Conservation (phyloP, 352 stramenopile genomes). For the Phytophthora fragariaefolia region DNA sequence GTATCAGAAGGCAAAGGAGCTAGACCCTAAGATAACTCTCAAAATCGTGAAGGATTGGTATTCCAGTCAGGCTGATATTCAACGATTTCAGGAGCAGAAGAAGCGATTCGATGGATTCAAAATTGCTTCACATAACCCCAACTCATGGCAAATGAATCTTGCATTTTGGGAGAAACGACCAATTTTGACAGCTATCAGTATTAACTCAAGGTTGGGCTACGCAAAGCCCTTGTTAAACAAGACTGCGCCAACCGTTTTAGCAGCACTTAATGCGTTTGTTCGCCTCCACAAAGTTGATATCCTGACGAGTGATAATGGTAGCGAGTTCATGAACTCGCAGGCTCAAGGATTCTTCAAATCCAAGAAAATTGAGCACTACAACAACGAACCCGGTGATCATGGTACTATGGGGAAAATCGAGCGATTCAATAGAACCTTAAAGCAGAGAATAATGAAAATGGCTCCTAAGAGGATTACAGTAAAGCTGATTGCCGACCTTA, state of each 20-base stretch:
- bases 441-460: slow-evolving; percentile 39
- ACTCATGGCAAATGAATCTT: too few species aligned
- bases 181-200: slow-evolving; percentile 42
- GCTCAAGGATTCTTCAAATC: slow-evolving; percentile 37
- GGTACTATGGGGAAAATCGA: too few species aligned
- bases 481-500: slow-evolving; percentile 15
- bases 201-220: slow-evolving; percentile 44
- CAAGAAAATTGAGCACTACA: too few species aligned
- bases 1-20: slow-evolving; percentile 29
- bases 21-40: slow-evolving; percentile 21
- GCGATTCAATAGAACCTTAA: too few species aligned
- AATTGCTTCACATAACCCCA: background rate
- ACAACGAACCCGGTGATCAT: too few species aligned
- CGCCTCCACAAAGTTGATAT: background rate
- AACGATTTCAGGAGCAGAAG: too few species aligned
- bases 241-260: slow-evolving; percentile 21
- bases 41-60: slow-evolving; percentile 38
- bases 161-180: slow-evolving; percentile 25
- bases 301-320: slow-evolving; percentile 45
- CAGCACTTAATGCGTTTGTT: slow-evolving; percentile 25
- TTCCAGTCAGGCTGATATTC: slow-evolving; percentile 19
- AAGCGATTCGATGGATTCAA: slow-evolving; percentile 12
- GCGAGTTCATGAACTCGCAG: slow-evolving; percentile 42
- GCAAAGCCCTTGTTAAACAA: slow-evolving; percentile 44
- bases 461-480: background rate